Percentiles rank a stretch among this genome's conserved stretches.
Conservation (phyloP, 352 stramenopile genomes). For the Globisporangium okanoganense region DNA sequence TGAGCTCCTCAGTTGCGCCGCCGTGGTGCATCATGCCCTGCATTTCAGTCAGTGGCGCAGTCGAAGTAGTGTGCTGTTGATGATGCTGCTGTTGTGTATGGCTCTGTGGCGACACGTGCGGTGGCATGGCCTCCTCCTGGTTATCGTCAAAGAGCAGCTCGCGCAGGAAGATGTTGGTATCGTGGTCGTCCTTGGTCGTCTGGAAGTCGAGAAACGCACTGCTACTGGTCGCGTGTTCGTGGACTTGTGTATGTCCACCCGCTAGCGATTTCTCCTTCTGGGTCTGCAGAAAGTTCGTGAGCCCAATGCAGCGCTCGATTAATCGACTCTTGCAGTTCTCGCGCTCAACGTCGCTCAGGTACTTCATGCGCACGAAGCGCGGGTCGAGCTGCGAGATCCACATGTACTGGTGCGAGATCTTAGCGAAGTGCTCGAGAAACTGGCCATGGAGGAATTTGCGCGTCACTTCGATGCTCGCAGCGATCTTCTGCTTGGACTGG, state of each 20-base stretch:
- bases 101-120: not conserved
- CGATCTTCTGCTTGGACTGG: slow-evolving; percentile 25
- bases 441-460: slow-evolving; percentile 34
- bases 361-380: slow-evolving; percentile 48
- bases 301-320: slow-evolving; percentile 34
- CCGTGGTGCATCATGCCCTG: not conserved
- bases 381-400: slow-evolving; percentile 50
- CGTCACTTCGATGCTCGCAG: slow-evolving; percentile 25
- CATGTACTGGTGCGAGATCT: slow-evolving; percentile 33
- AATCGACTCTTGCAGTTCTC: slow-evolving; percentile 33
- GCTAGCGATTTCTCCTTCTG: slow-evolving; percentile 25
- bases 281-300: slow-evolving; percentile 38
- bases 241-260: not conserved
- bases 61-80: slow-evolving; percentile 18
- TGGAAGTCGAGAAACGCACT: slow-evolving; percentile 37
- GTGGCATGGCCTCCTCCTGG: slow-evolving; percentile 28
- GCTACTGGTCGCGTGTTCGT: slow-evolving; percentile 23
- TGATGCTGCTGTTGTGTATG: slow-evolving; percentile 31
- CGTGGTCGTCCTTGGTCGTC: slow-evolving; percentile 34
- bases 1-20: not conserved
- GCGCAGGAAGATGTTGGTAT: slow-evolving; percentile 42
- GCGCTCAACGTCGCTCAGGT: slow-evolving; percentile 39
- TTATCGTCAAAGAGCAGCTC: slow-evolving; percentile 46
- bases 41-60: not conserved
- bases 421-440: slow-evolving; percentile 34